Evolutionary conservation across 2,329 filamentous ascomycete species (phyloP).

Genomic region (Talaromyces albobiverticillius): DNA sequence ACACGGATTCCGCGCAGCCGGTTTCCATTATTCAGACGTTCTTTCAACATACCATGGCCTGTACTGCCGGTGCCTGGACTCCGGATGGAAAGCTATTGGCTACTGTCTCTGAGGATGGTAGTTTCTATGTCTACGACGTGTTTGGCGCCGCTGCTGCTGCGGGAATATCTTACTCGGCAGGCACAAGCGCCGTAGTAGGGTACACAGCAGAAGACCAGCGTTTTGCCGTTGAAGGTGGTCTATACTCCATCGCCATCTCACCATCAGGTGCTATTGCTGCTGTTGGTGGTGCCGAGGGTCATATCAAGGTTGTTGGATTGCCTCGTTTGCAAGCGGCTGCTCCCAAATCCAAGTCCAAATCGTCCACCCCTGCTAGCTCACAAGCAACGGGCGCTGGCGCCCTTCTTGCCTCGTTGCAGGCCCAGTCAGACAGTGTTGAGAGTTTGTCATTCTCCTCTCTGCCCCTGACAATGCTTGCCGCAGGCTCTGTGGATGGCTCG

Average conservation of each 20-base stretch:
- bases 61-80: conserved; percentile 89
- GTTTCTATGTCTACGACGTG: conserved; percentile 88
- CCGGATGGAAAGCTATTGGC: conserved; percentile 81
- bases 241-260: conserved; percentile 83
- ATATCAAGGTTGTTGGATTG: conserved; percentile 80
- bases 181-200: conserved; percentile 66
- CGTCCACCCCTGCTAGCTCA: conserved; percentile 35
- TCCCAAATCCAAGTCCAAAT: conserved; percentile 51
- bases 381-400: conserved; percentile 55
- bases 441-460: conserved; percentile 64
- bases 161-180: conserved; percentile 54
- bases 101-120: conserved; percentile 84
- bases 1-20: conserved; percentile 57
- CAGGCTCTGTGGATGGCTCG: conserved; percentile 62
- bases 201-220: conserved; percentile 80
- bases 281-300: conserved; percentile 81
- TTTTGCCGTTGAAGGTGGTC: conserved; percentile 85
- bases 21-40: conserved; percentile 86
- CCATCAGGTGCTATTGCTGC: conserved; percentile 77
- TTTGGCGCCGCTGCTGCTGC: conserved; percentile 73
- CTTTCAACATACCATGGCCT: conserved; percentile 82
- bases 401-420: conserved; percentile 79
- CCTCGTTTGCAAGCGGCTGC: conserved; percentile 58
- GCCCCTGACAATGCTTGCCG: conserved; percentile 59
- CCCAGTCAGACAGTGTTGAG: conserved; percentile 77